phyloP scores from a whole-genome alignment of 371 early-diverging fungal species.

The Blakeslea trispora region DNA sequence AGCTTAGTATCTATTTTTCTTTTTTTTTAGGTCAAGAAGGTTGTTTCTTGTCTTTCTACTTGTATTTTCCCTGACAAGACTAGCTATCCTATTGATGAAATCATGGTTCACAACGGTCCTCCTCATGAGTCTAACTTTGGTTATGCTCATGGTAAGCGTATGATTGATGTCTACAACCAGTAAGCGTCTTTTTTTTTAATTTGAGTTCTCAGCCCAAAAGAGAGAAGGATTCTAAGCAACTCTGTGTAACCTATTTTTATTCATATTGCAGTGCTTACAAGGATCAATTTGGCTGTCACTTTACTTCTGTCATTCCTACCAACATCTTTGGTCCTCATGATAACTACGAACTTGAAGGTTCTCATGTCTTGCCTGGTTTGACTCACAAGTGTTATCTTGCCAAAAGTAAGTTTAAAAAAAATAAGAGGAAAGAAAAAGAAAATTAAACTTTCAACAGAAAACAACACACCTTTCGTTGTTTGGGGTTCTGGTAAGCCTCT shows the following conservation, averaged over 20 bases:
- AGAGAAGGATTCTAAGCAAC: not conserved
- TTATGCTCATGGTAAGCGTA: slow-evolving; percentile 87
- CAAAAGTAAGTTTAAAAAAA: slow-evolving; percentile 48
- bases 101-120: slow-evolving; percentile 87
- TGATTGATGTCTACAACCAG: slow-evolving; percentile 88
- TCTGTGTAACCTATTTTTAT: slow-evolving; percentile 7
- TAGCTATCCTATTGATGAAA: slow-evolving; percentile 86
- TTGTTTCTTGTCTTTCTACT: slow-evolving; percentile 86
- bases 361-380: slow-evolving; percentile 85
- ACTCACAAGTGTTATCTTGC: slow-evolving; percentile 88
- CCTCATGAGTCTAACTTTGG: slow-evolving; percentile 88
- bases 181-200: slow-evolving; percentile 32
- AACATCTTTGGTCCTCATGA: slow-evolving; percentile 89
- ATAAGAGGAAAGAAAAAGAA: not conserved
- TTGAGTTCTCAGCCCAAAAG: not conserved
- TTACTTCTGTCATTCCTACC: slow-evolving; percentile 86
- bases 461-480: slow-evolving; percentile 75
- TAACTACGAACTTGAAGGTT: slow-evolving; percentile 81
- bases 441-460: slow-evolving; percentile 45
- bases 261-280: slow-evolving; percentile 65
- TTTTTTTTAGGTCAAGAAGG: slow-evolving; percentile 68
- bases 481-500: slow-evolving; percentile 82
- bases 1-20: not conserved
- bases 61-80: slow-evolving; percentile 91
- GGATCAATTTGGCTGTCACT: slow-evolving; percentile 82